phyloP scores from a whole-genome alignment of 2,329 filamentous ascomycete genomes.

The Beauveria medogensis region DNA sequence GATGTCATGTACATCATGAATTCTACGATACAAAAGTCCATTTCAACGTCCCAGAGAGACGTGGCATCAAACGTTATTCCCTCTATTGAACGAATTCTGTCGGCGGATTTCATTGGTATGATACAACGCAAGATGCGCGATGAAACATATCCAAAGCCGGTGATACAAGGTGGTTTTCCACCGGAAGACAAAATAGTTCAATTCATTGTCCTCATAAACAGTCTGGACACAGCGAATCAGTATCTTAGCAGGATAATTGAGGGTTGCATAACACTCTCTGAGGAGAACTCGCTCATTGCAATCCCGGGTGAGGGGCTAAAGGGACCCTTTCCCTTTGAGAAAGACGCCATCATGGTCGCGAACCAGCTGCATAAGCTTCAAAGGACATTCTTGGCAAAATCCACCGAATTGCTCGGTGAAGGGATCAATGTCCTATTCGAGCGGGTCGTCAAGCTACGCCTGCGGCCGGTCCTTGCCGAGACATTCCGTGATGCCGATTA shows the following conservation, averaged over 20 bases:
- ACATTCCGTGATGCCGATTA: slow-evolving; percentile 92
- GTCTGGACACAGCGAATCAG: slow-evolving; percentile 83
- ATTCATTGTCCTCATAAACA: slow-evolving; percentile 92
- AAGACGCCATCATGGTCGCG: slow-evolving; percentile 63
- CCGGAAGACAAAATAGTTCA: slow-evolving; percentile 82
- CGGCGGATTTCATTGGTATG: slow-evolving; percentile 91
- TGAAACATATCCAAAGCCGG: slow-evolving; percentile 79
- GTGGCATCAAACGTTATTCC: slow-evolving; percentile 73
- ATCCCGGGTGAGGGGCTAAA: slow-evolving; percentile 38
- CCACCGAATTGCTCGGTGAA: slow-evolving; percentile 73
- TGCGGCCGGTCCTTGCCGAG: slow-evolving; percentile 78
- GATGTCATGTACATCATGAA: slow-evolving; percentile 99
- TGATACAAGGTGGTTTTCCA: slow-evolving; percentile 70
- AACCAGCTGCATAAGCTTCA: slow-evolving; percentile 62
- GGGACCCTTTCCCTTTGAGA: slow-evolving; percentile 70
- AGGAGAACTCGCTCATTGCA: slow-evolving; percentile 27
- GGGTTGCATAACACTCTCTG: slow-evolving; percentile 47
- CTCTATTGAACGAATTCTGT: slow-evolving; percentile 69
- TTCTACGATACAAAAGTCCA: slow-evolving; percentile 75
- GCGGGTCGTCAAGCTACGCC: slow-evolving; percentile 74
- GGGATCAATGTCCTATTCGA: slow-evolving; percentile 80
- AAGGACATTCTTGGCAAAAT: slow-evolving; percentile 65
- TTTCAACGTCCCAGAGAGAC: slow-evolving; percentile 76
- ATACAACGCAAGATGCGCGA: slow-evolving; percentile 96
- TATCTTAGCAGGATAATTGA: slow-evolving; percentile 83